phyloP scores from a whole-genome alignment of 2,329 filamentous ascomycete genomes.

The Aspergillus jensenii region DNA sequence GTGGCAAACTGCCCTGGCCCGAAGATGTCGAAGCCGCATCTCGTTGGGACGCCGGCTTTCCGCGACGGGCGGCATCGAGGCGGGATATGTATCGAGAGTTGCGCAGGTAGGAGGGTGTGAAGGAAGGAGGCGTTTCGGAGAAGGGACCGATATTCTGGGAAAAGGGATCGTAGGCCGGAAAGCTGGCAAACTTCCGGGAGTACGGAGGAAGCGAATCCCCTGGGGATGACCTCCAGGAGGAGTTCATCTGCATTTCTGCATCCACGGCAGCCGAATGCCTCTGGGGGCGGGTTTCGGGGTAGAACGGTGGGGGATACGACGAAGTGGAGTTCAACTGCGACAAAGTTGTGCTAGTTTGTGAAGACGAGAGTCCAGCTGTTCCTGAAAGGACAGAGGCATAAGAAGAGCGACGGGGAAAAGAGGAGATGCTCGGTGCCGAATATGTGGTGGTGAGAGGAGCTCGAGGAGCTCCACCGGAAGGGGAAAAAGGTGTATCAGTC shows the following conservation, averaged over 20 bases:
- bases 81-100: constrained; percentile 75
- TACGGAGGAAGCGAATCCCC: constrained; percentile 45
- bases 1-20: constrained; percentile 58
- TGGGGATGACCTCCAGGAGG: constrained; percentile 46
- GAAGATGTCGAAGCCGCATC: constrained; percentile 54
- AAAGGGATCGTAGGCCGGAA: constrained; percentile 30
- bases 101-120: constrained; percentile 80
- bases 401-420: constrained; percentile 55
- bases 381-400: constrained; percentile 63
- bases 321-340: constrained; percentile 46
- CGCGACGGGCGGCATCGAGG: constrained; percentile 68
- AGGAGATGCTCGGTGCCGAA: constrained; percentile 35
- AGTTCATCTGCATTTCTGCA: constrained; percentile 51
- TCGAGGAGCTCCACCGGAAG: constrained; percentile 42
- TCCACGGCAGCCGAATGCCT: constrained; percentile 46
- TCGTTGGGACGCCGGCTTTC: constrained; percentile 56
- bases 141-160: constrained; percentile 23
- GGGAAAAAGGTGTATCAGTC: constrained; percentile 44
- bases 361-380: constrained; percentile 42
- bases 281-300: constrained; percentile 32
- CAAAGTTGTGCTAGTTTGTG: constrained; percentile 47
- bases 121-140: constrained; percentile 43
- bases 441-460: constrained; percentile 31
- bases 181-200: constrained; percentile 47
- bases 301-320: constrained; percentile 37